Evolutionary conservation across 176 grass and related monocot species (phyloP).

Genomic region (Zizania latifolia): DNA sequence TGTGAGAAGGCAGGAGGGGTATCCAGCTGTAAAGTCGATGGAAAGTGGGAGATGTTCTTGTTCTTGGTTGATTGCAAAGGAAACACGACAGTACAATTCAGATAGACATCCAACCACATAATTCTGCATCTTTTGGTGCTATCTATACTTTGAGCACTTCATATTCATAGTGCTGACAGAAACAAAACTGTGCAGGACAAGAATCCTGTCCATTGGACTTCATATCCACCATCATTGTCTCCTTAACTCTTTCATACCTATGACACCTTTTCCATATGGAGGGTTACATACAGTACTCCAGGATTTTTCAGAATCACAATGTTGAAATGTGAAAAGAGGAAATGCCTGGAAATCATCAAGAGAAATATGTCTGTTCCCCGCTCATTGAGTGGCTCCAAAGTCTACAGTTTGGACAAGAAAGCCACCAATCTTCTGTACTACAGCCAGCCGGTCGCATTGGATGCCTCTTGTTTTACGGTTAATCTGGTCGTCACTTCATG

Average conservation of each 20-base stretch:
- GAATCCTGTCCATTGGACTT: not conserved
- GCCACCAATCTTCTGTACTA: not conserved
- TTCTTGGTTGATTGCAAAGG: not conserved
- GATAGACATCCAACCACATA: not conserved
- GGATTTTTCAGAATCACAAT: not conserved
- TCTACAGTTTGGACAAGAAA: conserved; percentile 4
- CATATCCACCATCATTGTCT: not conserved
- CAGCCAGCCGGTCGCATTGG: not conserved
- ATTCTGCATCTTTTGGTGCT: not conserved
- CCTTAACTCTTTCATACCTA: not conserved
- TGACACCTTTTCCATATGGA: not conserved
- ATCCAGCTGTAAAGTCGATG: conserved; percentile 11
- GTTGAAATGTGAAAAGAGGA: not conserved
- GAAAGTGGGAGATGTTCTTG: not conserved
- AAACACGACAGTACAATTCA: conserved; percentile 2
- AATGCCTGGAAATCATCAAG: not conserved
- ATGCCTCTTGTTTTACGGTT: not conserved
- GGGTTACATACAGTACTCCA: not conserved
- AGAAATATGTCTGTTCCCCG: not conserved
- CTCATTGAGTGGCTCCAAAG: not conserved
- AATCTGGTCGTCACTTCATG: not conserved
- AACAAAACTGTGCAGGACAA: not conserved
- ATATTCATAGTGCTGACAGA: not conserved
- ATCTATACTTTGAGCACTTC: not conserved
- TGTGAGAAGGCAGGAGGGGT: conserved; percentile 6